Percentiles rank a stretch among this genome's conserved stretches.
Evolutionary conservation across 441 rosid genomes (phyloP).

Genomic region (Bocquillonia castaneifolia): DNA sequence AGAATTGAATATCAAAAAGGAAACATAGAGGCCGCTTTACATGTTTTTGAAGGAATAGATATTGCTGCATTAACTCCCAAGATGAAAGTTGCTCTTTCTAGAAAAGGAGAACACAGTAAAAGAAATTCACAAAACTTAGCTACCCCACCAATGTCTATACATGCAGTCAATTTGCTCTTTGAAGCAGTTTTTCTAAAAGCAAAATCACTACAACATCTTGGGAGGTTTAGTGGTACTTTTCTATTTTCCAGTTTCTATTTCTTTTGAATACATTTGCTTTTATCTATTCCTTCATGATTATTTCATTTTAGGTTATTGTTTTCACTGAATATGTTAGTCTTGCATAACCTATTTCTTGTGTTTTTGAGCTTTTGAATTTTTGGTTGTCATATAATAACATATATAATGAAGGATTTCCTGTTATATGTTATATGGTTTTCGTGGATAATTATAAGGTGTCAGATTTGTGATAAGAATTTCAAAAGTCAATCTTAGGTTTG

Average conservation of each 20-base stretch:
- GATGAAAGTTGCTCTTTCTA: constrained; percentile 49
- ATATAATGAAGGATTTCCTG: not conserved
- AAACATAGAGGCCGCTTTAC: constrained; percentile 69
- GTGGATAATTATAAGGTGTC: not conserved
- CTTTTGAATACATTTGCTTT: not conserved
- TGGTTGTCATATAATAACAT: not conserved
- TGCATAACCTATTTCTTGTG: not conserved
- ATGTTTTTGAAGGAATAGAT: constrained; percentile 84
- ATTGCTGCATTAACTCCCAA: constrained; percentile 52
- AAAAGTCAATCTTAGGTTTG: not conserved
- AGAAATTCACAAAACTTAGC: constrained; percentile 42
- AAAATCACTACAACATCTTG: constrained; percentile 69
- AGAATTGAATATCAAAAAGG: constrained; percentile 86
- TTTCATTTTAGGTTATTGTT: not conserved
- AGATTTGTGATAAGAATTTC: not conserved
- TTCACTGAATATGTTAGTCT: not conserved
- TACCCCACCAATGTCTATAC: constrained; percentile 58
- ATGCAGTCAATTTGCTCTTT: constrained; percentile 63
- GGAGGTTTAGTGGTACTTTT: constrained; percentile 53
- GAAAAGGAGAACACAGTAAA: constrained; percentile 43
- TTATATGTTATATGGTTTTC: not conserved
- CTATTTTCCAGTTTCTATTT: not conserved
- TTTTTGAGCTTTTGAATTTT: not conserved
- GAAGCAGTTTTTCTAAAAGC: constrained; percentile 86
- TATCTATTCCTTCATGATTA: not conserved